Evolutionary conservation across 2,329 filamentous ascomycete genomes (phyloP).

Genomic region (Fusarium humuli): DNA sequence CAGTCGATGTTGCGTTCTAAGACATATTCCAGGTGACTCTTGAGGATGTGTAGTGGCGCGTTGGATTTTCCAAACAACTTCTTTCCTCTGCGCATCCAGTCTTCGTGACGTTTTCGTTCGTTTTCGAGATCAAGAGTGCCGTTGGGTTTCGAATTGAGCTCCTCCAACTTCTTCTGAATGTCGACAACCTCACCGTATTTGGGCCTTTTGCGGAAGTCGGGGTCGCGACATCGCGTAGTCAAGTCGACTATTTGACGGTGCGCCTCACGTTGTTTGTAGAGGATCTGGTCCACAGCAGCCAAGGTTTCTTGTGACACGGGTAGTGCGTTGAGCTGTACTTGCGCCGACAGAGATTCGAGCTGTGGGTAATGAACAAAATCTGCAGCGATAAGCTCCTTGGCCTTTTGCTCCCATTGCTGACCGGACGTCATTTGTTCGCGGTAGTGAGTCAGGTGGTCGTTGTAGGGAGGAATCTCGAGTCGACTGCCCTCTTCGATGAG

Average conservation of each 20-base stretch:
- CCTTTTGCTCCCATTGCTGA: constrained; percentile 91
- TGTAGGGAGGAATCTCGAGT: constrained; percentile 81
- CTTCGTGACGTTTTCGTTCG: constrained; percentile 93
- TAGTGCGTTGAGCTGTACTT: constrained; percentile 76
- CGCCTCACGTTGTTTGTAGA: constrained; percentile 95
- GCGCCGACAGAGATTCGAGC: constrained; percentile 87
- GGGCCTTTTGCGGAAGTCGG: constrained; percentile 82
- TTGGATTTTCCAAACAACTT: constrained; percentile 99
- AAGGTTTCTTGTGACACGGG: constrained; percentile 87
- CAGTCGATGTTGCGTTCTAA: constrained; percentile 89
- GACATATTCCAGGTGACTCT: constrained; percentile 93
- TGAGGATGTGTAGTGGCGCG: constrained; percentile 93
- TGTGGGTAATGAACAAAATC: constrained; percentile 95
- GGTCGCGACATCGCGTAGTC: constrained; percentile 79
- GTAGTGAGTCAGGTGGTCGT: constrained; percentile 82
- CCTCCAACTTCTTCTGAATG: constrained; percentile 86
- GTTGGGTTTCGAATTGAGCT: constrained; percentile 90
- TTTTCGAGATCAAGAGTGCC: constrained; percentile 94
- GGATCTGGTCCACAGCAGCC: constrained; percentile 85
- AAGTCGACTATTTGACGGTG: constrained; percentile 88
- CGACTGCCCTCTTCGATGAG: constrained; percentile 82
- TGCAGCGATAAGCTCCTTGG: constrained; percentile 90
- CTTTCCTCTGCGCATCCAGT: constrained; percentile 99
- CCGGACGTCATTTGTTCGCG: constrained; percentile 81
- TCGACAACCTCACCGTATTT: constrained; percentile 91